These are phyloP conservation scores for Ogataea saltuana DNA, from an alignment of 805 yeast species.

Conservation along the genomic window DNA sequence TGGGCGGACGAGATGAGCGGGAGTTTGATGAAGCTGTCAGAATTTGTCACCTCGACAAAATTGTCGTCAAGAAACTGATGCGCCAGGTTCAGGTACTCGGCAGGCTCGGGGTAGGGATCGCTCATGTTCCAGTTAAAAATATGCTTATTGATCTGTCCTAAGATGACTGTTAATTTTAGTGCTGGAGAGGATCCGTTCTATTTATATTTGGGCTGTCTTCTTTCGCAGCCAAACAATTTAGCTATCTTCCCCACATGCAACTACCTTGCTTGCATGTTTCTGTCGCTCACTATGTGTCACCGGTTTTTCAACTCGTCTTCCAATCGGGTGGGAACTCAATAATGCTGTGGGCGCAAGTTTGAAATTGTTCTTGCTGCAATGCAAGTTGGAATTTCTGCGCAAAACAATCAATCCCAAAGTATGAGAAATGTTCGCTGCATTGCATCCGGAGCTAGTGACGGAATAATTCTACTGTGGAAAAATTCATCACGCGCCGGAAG, in stretches of 20 bases:
- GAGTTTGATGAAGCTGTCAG: conserved; percentile 27
- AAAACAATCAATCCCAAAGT: neutral
- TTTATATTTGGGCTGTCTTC: neutral
- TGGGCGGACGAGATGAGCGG: conserved; percentile 28
- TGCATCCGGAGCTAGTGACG: neutral
- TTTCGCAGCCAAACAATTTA: neutral
- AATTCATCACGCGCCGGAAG: neutral
- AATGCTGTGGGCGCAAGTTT: neutral
- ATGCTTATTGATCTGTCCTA: no score
- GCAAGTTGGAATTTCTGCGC: neutral
- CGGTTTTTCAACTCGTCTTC: conserved; percentile 1
- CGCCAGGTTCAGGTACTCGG: conserved; percentile 22
- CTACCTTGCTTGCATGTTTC: neutral
- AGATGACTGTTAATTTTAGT: no score
- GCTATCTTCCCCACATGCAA: conserved; percentile 4
- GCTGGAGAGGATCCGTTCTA: conserved; percentile 3
- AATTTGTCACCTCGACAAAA: conserved; percentile 23
- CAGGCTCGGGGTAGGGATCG: neutral
- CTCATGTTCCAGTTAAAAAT: no score
- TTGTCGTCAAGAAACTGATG: conserved; percentile 36
- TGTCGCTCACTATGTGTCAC: neutral
- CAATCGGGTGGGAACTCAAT: neutral
- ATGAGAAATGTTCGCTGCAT: conserved; percentile 5
- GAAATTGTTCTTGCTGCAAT: neutral
- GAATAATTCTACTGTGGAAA: neutral